A percentile compares a stretch with the other conserved stretches of the same genome.
Conservation (phyloP, 1,284 basidiomycete genomes). For the Anthracocystis setariae region DNA sequence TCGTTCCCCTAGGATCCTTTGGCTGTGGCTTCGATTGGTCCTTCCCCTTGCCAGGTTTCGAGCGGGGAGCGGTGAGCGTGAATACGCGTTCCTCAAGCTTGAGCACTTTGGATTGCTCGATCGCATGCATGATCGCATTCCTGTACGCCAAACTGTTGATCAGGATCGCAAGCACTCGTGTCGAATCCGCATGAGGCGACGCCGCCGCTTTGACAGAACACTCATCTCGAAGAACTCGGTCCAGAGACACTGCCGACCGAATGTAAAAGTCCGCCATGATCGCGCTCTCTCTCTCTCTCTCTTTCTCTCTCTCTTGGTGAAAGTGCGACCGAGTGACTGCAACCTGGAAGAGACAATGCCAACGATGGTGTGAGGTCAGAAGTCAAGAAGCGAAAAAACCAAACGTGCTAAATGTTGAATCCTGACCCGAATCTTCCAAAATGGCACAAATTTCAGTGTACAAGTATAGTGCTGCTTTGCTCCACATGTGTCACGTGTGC, state of each 20-base stretch:
- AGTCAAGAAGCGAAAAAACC: not conserved
- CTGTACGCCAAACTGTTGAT: conserved; percentile 58
- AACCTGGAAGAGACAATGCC: not conserved
- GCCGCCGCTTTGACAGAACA: conserved; percentile 59
- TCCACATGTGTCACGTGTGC: too few relatives aligned
- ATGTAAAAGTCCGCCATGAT: conserved; percentile 64
- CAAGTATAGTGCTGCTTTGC: not conserved
- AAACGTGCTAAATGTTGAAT: not conserved
- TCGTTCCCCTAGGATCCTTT: conserved; percentile 1
- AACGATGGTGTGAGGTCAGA: not conserved
- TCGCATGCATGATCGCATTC: conserved; percentile 31
- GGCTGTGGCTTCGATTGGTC: not conserved
- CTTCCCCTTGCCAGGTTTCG: conserved; percentile 14
- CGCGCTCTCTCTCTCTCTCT: too few relatives aligned
- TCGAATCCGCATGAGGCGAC: conserved; percentile 41
- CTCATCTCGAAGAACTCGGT: conserved; percentile 48
- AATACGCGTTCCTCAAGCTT: conserved; percentile 46
- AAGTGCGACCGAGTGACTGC: too few relatives aligned
- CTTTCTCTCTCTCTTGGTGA: too few relatives aligned
- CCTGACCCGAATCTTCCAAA: conserved; percentile 2
- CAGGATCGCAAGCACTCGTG: conserved; percentile 55
- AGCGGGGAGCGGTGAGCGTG: conserved; percentile 2
- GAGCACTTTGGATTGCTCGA: conserved; percentile 32
- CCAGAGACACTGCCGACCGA: conserved; percentile 50
- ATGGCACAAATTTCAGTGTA: not conserved